phyloP scores from a whole-genome alignment of 2,329 filamentous ascomycete species.

The Aspergillus udagawae region DNA sequence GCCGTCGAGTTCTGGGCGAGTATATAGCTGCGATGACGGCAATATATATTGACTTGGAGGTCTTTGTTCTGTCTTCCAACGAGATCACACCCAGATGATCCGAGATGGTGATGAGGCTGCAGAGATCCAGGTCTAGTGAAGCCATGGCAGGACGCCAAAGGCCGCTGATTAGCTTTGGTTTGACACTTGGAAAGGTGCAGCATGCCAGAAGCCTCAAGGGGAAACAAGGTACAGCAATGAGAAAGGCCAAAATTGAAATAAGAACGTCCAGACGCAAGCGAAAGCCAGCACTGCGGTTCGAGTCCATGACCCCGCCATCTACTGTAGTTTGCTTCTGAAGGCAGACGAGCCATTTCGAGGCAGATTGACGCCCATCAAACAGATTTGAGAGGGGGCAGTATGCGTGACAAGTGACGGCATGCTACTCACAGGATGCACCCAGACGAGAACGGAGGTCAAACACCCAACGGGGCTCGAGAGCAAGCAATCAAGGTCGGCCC shows the following conservation, averaged over 20 bases:
- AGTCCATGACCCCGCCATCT: not conserved
- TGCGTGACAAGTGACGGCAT: not conserved
- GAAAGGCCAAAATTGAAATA: not conserved
- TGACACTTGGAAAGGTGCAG: conserved; percentile 1
- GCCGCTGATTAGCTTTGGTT: conserved; percentile 6
- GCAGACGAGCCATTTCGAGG: not conserved
- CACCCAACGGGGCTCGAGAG: not conserved
- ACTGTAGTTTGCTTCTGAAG: not conserved
- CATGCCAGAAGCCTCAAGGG: not conserved
- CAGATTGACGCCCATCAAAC: not conserved
- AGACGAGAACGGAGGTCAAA: not conserved
- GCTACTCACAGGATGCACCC: not conserved
- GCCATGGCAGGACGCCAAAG: conserved; percentile 3
- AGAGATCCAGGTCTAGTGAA: conserved; percentile 6
- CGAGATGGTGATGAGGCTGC: conserved; percentile 3
- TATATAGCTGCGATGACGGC: not conserved
- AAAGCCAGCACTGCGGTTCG: not conserved
- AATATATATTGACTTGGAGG: conserved; percentile 3
- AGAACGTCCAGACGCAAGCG: not conserved
- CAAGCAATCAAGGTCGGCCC: not conserved
- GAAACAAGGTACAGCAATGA: not conserved
- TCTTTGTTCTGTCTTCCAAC: not conserved
- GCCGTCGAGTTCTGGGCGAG: not conserved
- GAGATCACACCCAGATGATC: not conserved
- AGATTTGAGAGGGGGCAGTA: not conserved